Evolutionary conservation across 1,139 yeast species (phyloP).

Genomic region (Diutina sp.): DNA sequence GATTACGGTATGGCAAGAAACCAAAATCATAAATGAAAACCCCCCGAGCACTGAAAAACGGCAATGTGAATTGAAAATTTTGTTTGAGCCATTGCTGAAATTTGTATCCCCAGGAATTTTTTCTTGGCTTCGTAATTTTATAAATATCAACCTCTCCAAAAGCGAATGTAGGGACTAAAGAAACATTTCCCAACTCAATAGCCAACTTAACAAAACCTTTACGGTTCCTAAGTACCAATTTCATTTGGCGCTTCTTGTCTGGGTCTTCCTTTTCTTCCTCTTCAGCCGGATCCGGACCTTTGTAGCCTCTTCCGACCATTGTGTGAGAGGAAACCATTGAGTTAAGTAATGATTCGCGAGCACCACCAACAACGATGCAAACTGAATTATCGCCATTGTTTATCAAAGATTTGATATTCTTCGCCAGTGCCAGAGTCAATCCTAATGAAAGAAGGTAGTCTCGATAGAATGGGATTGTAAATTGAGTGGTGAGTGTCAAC

Average conservation of each 20-base stretch:
- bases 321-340: constrained; percentile 22
- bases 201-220: constrained; percentile 88
- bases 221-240: constrained; percentile 59
- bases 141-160: constrained; percentile 88
- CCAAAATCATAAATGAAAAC: constrained; percentile 90
- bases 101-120: constrained; percentile 36
- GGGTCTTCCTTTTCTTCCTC: constrained; percentile 5
- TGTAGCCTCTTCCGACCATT: constrained; percentile 37
- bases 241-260: constrained; percentile 13
- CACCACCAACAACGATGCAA: constrained; percentile 91
- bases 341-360: constrained; percentile 68
- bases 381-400: constrained; percentile 59
- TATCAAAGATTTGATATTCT: constrained; percentile 56
- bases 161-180: constrained; percentile 77
- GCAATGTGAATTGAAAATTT: constrained; percentile 70
- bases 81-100: constrained; percentile 65
- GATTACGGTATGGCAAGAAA: constrained; percentile 70
- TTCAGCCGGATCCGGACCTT: constrained; percentile 26
- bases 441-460: constrained; percentile 80
- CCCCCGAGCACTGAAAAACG: constrained; percentile 88
- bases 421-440: constrained; percentile 71
- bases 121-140: constrained; percentile 43
- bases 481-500: constrained; percentile 66
- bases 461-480: constrained; percentile 76
- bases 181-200: constrained; percentile 61